phyloP scores from a whole-genome alignment of 768 basidiomycete species.

The Boletus rubescentipes region DNA sequence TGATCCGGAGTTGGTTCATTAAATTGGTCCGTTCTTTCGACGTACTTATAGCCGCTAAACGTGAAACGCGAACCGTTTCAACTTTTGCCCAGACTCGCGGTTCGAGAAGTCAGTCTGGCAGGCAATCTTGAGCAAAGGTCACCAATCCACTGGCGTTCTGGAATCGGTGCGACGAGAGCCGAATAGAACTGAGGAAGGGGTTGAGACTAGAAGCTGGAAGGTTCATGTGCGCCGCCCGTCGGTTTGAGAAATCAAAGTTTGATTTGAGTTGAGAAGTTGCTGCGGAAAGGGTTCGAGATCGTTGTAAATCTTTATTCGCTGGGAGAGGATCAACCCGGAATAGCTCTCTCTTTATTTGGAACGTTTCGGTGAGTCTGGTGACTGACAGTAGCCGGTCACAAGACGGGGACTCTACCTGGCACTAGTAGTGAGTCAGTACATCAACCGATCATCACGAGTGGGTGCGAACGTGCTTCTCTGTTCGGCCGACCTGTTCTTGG shows the following conservation, averaged over 20 bases:
- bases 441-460: background rate
- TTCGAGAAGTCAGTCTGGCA: too few species aligned
- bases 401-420: too few species aligned
- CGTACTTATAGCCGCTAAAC: too few species aligned
- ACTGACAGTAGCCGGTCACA: too few species aligned
- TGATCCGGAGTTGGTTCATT: background rate
- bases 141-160: background rate
- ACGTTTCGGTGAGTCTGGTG: too few species aligned
- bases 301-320: background rate
- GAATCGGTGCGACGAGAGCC: too few species aligned
- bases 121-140: background rate
- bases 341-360: too few species aligned
- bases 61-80: slow-evolving; percentile 9
- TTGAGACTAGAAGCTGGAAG: too few species aligned
- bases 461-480: background rate
- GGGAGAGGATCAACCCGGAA: background rate
- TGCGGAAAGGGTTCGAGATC: background rate
- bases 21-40: too few species aligned
- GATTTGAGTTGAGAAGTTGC: background rate
- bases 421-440: too few species aligned
- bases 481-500: background rate
- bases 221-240: too few species aligned
- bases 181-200: background rate
- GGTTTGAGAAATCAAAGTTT: background rate
- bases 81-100: background rate